Conservation (phyloP, 2,329 filamentous ascomycete genomes). For the Venturia carpophila region DNA sequence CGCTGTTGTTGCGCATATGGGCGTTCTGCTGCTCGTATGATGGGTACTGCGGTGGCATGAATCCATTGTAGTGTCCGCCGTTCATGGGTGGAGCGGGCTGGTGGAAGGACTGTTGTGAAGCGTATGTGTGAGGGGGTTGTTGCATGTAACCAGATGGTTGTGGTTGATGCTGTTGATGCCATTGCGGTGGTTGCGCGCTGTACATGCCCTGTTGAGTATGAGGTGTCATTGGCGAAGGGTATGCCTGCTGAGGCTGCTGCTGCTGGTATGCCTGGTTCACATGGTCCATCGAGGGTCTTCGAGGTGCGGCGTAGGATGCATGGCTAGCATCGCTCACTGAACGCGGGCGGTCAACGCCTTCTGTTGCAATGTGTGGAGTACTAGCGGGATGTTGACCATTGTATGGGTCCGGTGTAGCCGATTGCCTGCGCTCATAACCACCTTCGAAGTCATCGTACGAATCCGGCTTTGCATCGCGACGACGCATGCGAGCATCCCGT, state of each 20-base stretch:
- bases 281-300: conserved; percentile 40
- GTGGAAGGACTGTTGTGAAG: conserved; percentile 21
- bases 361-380: conserved; percentile 23
- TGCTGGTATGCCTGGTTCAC: conserved; percentile 35
- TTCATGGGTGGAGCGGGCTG: conserved; percentile 7
- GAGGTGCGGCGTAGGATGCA: conserved; percentile 29
- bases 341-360: conserved; percentile 45
- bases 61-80: conserved; percentile 11
- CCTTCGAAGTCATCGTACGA: conserved; percentile 55
- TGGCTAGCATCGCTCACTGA: conserved; percentile 54
- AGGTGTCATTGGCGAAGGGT: conserved; percentile 33
- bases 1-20: conserved; percentile 18
- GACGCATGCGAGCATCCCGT: conserved; percentile 86
- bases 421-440: conserved; percentile 41
- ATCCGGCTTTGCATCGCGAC: conserved; percentile 46
- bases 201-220: conserved; percentile 34
- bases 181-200: conserved; percentile 27
- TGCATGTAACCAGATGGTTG: conserved; percentile 26
- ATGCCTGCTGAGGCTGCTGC: conserved; percentile 25
- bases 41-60: conserved; percentile 14
- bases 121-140: conserved; percentile 22
- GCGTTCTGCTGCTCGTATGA: conserved; percentile 17
- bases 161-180: conserved; percentile 23
- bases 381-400: conserved; percentile 32
- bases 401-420: conserved; percentile 44